These are phyloP conservation scores for Phytophthora pinifolia DNA, from an alignment of 352 stramenopile species.

Conservation along the genomic window DNA sequence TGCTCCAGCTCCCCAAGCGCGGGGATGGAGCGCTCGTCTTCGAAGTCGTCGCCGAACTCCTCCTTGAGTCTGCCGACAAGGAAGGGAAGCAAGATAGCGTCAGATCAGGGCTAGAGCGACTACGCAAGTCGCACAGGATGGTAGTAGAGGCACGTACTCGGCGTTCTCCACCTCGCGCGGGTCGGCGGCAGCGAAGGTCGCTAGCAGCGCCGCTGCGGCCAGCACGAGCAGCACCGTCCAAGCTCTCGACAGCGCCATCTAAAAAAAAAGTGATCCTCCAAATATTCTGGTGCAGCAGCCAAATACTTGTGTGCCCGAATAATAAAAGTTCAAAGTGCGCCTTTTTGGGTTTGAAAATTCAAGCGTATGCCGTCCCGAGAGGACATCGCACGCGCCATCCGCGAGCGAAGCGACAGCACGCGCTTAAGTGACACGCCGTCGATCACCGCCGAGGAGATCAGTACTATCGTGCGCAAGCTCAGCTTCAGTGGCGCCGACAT, in stretches of 20 bases:
- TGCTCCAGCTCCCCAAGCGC: conserved; percentile 38
- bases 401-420: conserved; percentile 21
- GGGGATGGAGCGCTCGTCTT: conserved; percentile 35
- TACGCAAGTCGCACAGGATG: not conserved
- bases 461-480: conserved; percentile 48
- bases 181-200: conserved; percentile 33
- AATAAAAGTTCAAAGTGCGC: not conserved
- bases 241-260: conserved; percentile 12
- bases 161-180: conserved; percentile 61
- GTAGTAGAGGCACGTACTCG: conserved; percentile 40
- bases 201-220: conserved; percentile 35
- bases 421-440: conserved; percentile 15
- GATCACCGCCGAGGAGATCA: conserved; percentile 13
- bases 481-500: conserved; percentile 56
- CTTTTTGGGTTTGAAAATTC: conserved; percentile 13
- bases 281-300: not conserved
- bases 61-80: conserved; percentile 49
- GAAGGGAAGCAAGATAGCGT: not conserved
- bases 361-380: conserved; percentile 14
- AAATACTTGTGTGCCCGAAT: too few species aligned
- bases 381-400: conserved; percentile 24
- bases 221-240: conserved; percentile 32
- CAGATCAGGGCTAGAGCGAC: conserved; percentile 8
- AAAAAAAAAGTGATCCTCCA: not conserved
- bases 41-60: conserved; percentile 70